Evolutionary conservation across 192 early-diverging fungal species (phyloP).

Genomic region (Linderina pennispora): DNA sequence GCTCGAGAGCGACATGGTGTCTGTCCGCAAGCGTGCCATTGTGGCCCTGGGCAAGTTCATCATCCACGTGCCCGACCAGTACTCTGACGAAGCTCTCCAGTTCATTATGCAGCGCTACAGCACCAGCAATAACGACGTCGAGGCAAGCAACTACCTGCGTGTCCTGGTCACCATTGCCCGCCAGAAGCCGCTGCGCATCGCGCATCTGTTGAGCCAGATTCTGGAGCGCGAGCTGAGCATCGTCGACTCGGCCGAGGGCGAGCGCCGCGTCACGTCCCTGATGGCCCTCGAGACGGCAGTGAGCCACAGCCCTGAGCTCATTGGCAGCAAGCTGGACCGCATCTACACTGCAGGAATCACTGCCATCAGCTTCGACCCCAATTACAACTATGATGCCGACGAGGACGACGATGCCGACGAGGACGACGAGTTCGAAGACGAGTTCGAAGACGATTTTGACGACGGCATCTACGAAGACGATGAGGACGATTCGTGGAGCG

Average conservation of each 20-base stretch:
- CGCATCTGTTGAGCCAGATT: conserved; percentile 9
- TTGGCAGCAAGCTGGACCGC: conserved; percentile 4
- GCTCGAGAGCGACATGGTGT: conserved; percentile 13
- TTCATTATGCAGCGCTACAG: conserved; percentile 33
- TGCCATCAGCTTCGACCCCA: conserved; percentile 29
- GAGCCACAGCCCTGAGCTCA: conserved; percentile 11
- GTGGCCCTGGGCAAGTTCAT: conserved; percentile 36
- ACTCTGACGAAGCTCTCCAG: conserved; percentile 24
- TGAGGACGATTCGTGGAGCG: conserved; percentile 35
- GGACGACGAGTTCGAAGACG: conserved; percentile 27
- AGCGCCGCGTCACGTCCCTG: conserved; percentile 22
- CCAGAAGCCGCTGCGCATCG: conserved; percentile 25
- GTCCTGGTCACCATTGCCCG: conserved; percentile 39
- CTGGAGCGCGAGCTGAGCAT: conserved; percentile 19
- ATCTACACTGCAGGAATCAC: conserved; percentile 18
- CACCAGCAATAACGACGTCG: conserved; percentile 12
- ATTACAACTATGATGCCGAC: conserved; percentile 31
- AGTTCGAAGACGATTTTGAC: conserved; percentile 26
- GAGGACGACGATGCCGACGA: conserved; percentile 12
- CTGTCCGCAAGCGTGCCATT: conserved; percentile 30
- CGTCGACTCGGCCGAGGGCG: conserved; percentile 22
- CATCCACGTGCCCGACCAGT: conserved; percentile 22
- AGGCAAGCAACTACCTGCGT: conserved; percentile 23
- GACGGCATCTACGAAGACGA: conserved; percentile 41
- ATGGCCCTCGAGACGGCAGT: conserved; percentile 35